A percentile compares a stretch with the other conserved stretches of the same genome.
Evolutionary conservation across 2,329 filamentous ascomycete genomes (phyloP).

Genomic region (Chrysoporthe deuterocubensis): DNA sequence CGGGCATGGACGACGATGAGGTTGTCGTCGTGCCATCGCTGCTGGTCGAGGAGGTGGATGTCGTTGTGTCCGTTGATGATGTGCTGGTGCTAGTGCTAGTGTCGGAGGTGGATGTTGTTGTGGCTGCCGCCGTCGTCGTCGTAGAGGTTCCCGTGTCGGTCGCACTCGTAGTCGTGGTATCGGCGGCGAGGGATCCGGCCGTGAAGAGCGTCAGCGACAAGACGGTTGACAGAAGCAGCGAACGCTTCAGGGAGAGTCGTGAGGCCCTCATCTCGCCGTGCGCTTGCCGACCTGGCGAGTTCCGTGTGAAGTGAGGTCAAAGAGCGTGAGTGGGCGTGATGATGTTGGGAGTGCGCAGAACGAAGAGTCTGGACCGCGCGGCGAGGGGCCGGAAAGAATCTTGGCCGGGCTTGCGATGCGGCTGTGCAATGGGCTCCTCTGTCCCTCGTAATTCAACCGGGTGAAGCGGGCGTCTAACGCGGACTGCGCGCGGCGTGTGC

Average conservation of each 20-base stretch:
- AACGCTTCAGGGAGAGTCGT: constrained; percentile 39
- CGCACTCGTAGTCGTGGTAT: constrained; percentile 25
- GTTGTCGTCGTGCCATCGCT: constrained; percentile 13
- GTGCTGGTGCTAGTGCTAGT: constrained; percentile 20
- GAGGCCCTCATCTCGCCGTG: constrained; percentile 36
- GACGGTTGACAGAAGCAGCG: constrained; percentile 38
- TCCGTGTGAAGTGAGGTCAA: neutral
- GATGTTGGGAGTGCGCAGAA: neutral
- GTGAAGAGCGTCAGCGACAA: constrained; percentile 35
- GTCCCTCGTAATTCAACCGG: constrained; percentile 11
- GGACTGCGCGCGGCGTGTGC: neutral
- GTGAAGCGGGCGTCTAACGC: constrained; percentile 2
- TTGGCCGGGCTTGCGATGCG: constrained; percentile 15
- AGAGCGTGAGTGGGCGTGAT: neutral
- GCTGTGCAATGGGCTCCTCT: constrained; percentile 23
- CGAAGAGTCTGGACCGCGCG: neutral
- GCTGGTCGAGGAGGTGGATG: constrained; percentile 9
- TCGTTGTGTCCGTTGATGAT: constrained; percentile 13
- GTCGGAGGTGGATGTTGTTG: constrained; percentile 20
- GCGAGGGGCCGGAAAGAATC: constrained; percentile 3
- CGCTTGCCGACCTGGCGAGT: neutral
- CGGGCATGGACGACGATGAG: constrained; percentile 12
- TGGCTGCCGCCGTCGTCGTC: constrained; percentile 22
- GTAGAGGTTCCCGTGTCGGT: constrained; percentile 23
- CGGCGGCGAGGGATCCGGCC: constrained; percentile 35